Evolutionary conservation across 768 basidiomycete species (phyloP), one percentile per base, ranked within the genome.

Genomic region (Tylopilus balloui): DNA sequence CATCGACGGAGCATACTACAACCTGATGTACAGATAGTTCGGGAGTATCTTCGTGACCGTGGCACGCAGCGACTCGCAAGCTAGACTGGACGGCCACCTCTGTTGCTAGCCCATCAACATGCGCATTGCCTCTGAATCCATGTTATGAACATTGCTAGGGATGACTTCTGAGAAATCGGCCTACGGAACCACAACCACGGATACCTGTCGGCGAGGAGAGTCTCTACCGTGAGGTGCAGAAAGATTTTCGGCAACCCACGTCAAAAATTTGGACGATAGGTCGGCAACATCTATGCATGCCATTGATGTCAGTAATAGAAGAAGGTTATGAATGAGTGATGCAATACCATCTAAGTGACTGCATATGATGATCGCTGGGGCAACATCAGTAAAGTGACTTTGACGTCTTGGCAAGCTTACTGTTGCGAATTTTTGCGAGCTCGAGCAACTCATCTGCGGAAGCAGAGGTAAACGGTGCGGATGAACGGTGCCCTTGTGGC

Each of bases 1-100:
- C 78, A 41, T 70, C 65, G 5, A 70, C 62, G 20, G 72, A 62
- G n/a, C 68, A 67, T 32, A 80, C 61, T 36, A 77, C 57, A 17
- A 77, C 64, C 48, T 74, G 70, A 32, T 62, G 50, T 12, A 49
- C 24, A 58, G 46, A 51, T 27, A 54, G 45, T 43, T 62, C 60
- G n/a, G 48, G 52, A 23, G 41, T 48, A 20, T 65, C 51, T 35
- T 20, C 39, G 19, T 36, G 41, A 31, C 38, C 25, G 27, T 52
- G 38, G 25, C 57, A 65, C 37, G 51, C 47, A 35, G 41, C 43
- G 15, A 56, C 48, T 25, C 28, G 62, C 51, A 63, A 50, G 37
- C 23, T 35, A 51, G 60, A 62, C 32, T 45, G 29, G 35, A 31
- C 14, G 31, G 53, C 37, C 34, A 65, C 49, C 32, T 56, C 54